Conservation (phyloP, 495 filamentous ascomycete species). For the Aspergillus biplanus region DNA sequence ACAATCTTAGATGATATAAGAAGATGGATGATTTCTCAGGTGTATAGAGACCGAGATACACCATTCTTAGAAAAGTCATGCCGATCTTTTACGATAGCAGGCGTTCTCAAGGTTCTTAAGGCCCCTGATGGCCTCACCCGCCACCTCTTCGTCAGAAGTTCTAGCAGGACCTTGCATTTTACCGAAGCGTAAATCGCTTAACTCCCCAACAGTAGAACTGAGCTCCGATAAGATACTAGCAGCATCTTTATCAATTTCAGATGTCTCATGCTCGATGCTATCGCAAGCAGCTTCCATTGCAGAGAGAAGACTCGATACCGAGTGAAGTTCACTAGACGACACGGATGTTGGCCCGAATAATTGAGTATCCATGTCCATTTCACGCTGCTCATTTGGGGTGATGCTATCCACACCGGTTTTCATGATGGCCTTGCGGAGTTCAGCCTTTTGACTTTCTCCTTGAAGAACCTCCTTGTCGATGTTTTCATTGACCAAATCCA, state of each 20-base stretch:
- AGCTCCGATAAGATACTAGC: slow-evolving; percentile 62
- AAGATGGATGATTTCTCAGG: too few species aligned
- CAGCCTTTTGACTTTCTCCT: slow-evolving; percentile 64
- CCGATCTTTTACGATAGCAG: slow-evolving; percentile 49
- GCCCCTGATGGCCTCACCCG: slow-evolving; percentile 57
- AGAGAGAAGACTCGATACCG: slow-evolving; percentile 63
- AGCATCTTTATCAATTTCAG: slow-evolving; percentile 65
- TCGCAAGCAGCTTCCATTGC: slow-evolving; percentile 68
- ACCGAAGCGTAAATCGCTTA: slow-evolving; percentile 86
- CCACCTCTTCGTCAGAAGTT: slow-evolving; percentile 57
- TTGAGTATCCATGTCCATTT: slow-evolving; percentile 73
- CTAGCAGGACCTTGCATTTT: slow-evolving; percentile 64
- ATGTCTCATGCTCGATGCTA: slow-evolving; percentile 68
- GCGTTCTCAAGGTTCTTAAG: slow-evolving; percentile 63
- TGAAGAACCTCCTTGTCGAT: slow-evolving; percentile 68
- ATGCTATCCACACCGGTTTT: slow-evolving; percentile 57
- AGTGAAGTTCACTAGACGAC: slow-evolving; percentile 53
- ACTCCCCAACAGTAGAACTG: slow-evolving; percentile 62
- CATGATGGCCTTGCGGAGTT: slow-evolving; percentile 58
- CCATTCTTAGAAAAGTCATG: not conserved
- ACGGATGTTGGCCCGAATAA: slow-evolving; percentile 63
- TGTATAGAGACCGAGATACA: not conserved
- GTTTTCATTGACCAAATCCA: slow-evolving; percentile 67
- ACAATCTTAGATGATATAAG: too few species aligned
- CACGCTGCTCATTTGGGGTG: slow-evolving; percentile 62